Evolutionary conservation across 495 filamentous ascomycete species (phyloP).

Genomic region (Tuber aestivum): DNA sequence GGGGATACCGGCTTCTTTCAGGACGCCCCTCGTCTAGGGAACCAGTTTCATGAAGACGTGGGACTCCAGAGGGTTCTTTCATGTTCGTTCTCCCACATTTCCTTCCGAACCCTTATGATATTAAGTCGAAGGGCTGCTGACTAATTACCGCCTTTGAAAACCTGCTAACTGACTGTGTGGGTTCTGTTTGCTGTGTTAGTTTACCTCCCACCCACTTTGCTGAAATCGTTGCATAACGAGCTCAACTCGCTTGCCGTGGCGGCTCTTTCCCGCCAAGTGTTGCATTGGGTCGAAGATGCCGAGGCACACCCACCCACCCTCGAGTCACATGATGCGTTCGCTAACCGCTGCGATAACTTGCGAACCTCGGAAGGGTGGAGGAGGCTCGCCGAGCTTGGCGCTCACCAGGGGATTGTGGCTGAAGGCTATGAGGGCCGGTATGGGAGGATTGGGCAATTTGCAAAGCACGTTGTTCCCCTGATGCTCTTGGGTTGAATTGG

Average conservation of each 20-base stretch:
- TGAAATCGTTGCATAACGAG: slow-evolving; percentile 44
- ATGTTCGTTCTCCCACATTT: slow-evolving; percentile 33
- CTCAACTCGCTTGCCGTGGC: slow-evolving; percentile 47
- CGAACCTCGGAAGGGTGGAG: slow-evolving; percentile 56
- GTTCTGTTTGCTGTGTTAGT: slow-evolving; percentile 41
- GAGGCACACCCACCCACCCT: slow-evolving; percentile 56
- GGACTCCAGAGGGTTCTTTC: slow-evolving; percentile 47
- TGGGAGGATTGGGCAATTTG: slow-evolving; percentile 52
- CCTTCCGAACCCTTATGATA: neutral
- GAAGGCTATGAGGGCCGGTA: slow-evolving; percentile 53
- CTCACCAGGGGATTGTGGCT: slow-evolving; percentile 52
- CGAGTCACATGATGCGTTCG: slow-evolving; percentile 51
- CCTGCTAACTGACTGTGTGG: neutral
- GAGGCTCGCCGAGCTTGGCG: slow-evolving; percentile 51
- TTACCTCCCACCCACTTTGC: slow-evolving; percentile 46
- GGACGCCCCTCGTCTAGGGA: slow-evolving; percentile 45
- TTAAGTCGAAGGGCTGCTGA: neutral
- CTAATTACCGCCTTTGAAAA: neutral
- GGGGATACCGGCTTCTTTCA: slow-evolving; percentile 52
- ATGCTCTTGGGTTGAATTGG: neutral
- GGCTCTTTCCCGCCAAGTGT: slow-evolving; percentile 48
- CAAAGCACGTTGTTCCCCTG: slow-evolving; percentile 45
- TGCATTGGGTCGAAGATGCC: slow-evolving; percentile 54
- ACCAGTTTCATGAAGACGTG: slow-evolving; percentile 50
- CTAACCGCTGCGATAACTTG: slow-evolving; percentile 48